Conservation (phyloP, 305 asterid genomes). For the Ilex paraguariensis region DNA sequence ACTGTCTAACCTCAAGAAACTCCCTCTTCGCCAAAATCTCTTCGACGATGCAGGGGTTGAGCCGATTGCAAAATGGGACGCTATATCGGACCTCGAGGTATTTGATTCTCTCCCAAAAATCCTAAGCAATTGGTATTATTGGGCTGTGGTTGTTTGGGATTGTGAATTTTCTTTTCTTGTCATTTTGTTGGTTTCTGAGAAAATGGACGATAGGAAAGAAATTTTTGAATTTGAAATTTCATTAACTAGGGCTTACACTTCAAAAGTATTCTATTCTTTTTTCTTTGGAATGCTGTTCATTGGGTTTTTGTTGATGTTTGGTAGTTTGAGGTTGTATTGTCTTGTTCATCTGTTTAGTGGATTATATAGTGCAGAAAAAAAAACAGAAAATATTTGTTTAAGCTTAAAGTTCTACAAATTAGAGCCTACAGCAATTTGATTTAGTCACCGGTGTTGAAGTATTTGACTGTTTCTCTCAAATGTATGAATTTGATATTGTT, state of each 20-base stretch:
- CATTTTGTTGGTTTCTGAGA: background rate
- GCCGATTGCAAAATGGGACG: conserved; percentile 61
- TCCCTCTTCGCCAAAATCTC: conserved; percentile 89
- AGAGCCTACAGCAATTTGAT: no score
- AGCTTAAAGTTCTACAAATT: no score
- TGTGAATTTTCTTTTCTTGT: background rate
- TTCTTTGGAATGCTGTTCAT: background rate
- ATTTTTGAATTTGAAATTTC: no score
- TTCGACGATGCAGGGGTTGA: conserved; percentile 51
- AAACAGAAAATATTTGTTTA: no score
- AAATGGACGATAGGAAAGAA: background rate
- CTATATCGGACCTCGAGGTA: conserved; percentile 70
- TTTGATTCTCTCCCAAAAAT: background rate
- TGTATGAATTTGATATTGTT: no score
- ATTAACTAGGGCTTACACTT: background rate
- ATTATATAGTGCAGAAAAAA: no score
- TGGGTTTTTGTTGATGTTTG: no score
- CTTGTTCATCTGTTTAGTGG: no score
- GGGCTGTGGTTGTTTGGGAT: background rate
- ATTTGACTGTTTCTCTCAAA: no score
- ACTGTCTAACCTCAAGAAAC: conserved; percentile 71
- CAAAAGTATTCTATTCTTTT: background rate
- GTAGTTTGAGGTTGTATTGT: no score
- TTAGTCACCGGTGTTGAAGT: no score
- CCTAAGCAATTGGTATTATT: conserved; percentile 5